A percentile compares a stretch with the other conserved stretches of the same genome.
Evolutionary conservation across 192 early-diverging fungal species (phyloP).

Genomic region (Chytriomyces confervae): DNA sequence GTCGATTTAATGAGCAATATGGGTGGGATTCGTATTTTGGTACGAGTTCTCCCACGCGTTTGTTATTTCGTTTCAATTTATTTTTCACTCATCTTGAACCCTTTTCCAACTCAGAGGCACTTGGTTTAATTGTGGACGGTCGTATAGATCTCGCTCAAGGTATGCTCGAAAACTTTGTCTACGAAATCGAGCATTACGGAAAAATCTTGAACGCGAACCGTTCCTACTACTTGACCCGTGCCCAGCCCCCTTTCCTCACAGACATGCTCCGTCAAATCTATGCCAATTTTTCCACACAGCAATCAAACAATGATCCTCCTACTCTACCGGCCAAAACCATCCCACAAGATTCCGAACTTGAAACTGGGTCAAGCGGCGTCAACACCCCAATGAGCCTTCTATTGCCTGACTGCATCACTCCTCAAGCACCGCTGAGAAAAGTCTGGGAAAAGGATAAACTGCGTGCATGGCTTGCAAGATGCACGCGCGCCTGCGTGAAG

Average conservation of each 20-base stretch:
- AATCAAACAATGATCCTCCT: conserved; percentile 17
- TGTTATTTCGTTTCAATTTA: too few species aligned
- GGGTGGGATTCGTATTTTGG: conserved; percentile 80
- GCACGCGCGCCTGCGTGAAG: conserved; percentile 79
- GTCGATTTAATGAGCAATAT: conserved; percentile 99
- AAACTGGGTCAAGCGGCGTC: neutral
- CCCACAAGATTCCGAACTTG: too few species aligned
- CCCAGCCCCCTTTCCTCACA: conserved; percentile 97
- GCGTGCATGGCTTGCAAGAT: conserved; percentile 73
- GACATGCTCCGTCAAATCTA: conserved; percentile 91
- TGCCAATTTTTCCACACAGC: conserved; percentile 57
- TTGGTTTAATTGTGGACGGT: conserved; percentile 87
- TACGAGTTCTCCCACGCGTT: too few species aligned
- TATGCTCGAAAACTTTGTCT: conserved; percentile 98
- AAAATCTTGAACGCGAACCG: conserved; percentile 99
- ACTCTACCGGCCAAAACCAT: neutral
- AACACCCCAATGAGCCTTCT: neutral
- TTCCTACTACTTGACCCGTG: conserved; percentile 93
- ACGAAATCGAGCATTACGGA: conserved; percentile 97
- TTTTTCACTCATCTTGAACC: too few species aligned
- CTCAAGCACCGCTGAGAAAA: conserved; percentile 18
- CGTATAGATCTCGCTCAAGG: conserved; percentile 83
- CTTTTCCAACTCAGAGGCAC: conserved; percentile 54
- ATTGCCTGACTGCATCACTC: neutral
- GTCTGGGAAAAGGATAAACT: conserved; percentile 16